These are phyloP conservation scores for Xylaria grammica DNA, from an alignment of 495 filamentous ascomycete species.

Conservation along the genomic window DNA sequence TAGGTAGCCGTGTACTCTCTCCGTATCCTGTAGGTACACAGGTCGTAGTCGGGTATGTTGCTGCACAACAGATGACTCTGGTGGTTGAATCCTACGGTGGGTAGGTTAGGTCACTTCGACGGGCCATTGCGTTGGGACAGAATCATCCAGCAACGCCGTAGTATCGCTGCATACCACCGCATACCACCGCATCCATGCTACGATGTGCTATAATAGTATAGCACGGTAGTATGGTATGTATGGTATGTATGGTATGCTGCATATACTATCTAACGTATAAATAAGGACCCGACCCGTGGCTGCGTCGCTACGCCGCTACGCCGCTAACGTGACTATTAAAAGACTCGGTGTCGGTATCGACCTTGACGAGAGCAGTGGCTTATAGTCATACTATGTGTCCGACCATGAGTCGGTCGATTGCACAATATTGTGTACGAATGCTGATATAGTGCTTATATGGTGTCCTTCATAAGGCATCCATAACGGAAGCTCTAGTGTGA, in stretches of 20 bases:
- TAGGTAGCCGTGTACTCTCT: too few relatives aligned
- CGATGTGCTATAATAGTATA: too few relatives aligned
- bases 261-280: too few relatives aligned
- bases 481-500: not conserved
- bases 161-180: not conserved
- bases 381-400: conserved; percentile 12
- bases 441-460: too few relatives aligned
- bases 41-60: too few relatives aligned
- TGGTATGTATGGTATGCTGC: too few relatives aligned
- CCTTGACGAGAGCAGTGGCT: not conserved
- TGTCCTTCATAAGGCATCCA: not conserved
- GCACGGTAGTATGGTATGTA: too few relatives aligned
- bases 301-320: not conserved
- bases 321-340: conserved; percentile 5
- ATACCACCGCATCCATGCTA: not conserved
- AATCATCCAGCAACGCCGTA: not conserved
- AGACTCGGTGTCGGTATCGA: conserved; percentile 2
- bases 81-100: not conserved
- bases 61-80: not conserved
- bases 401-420: conserved; percentile 13
- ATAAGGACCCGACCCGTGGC: too few relatives aligned
- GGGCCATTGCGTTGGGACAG: conserved; percentile 17
- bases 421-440: not conserved
- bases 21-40: too few relatives aligned
- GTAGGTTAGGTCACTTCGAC: conserved; percentile 1